Conservation (phyloP, 1,139 yeast species). For the Suhomyces chickasaworum region DNA sequence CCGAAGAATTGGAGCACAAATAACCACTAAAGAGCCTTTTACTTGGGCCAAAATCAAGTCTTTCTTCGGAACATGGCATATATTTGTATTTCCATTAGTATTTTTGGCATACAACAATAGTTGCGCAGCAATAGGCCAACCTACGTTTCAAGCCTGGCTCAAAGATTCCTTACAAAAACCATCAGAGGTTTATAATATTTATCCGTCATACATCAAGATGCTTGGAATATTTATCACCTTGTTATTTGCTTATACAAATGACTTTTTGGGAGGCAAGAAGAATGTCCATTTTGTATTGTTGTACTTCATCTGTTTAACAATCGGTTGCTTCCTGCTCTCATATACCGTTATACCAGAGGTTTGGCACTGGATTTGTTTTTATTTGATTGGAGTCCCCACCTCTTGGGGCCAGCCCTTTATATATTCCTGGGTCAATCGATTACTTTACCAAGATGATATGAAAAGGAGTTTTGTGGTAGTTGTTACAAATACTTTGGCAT, state of each 20-base stretch:
- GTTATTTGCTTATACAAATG: slow-evolving; percentile 18
- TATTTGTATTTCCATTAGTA: slow-evolving; percentile 25
- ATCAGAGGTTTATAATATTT: slow-evolving; percentile 46
- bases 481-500: slow-evolving; percentile 52
- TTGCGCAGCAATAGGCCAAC: slow-evolving; percentile 45
- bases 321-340: slow-evolving; percentile 19
- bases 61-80: slow-evolving; percentile 52
- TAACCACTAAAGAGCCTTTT: slow-evolving; percentile 45
- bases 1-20: slow-evolving; percentile 48
- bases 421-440: slow-evolving; percentile 58
- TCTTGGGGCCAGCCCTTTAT: slow-evolving; percentile 47
- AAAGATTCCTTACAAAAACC: slow-evolving; percentile 41
- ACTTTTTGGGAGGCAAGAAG: slow-evolving; percentile 19
- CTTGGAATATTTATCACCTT: slow-evolving; percentile 17
- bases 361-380: slow-evolving; percentile 21
- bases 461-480: slow-evolving; percentile 54
- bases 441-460: slow-evolving; percentile 48
- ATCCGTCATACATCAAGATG: slow-evolving; percentile 40
- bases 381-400: slow-evolving; percentile 18
- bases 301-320: slow-evolving; percentile 16
- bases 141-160: slow-evolving; percentile 58
- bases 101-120: slow-evolving; percentile 28
- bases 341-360: slow-evolving; percentile 20
- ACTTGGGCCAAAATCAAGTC: slow-evolving; percentile 41
- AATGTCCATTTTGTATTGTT: slow-evolving; percentile 17